Evolutionary conservation across 306 rosid genomes (phyloP).

Genomic region (Corylus americana): DNA sequence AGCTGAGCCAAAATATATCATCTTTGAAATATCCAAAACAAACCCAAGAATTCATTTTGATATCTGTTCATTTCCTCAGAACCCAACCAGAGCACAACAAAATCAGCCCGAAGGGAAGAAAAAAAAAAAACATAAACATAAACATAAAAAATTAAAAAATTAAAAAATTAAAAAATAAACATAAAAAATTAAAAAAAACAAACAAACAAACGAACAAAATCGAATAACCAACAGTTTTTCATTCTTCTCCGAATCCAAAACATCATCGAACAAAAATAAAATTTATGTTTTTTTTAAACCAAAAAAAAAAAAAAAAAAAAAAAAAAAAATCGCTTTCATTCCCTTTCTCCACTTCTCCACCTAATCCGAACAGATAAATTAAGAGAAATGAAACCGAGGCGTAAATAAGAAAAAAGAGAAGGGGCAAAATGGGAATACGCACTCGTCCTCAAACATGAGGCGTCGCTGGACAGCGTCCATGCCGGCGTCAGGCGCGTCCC

Average conservation of each 20-base stretch:
- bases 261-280: not conserved
- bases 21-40: not conserved
- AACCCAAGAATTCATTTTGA: not conserved
- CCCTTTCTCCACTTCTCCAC: not conserved
- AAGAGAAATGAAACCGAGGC: not conserved
- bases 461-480: constrained; percentile 99
- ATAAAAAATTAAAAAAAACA: too few relatives aligned
- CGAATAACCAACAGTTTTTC: not conserved
- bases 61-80: not conserved
- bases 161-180: too few relatives aligned
- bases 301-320: not conserved
- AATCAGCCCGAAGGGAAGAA: not conserved
- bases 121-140: not conserved
- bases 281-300: not conserved
- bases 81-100: constrained; percentile 4
- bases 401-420: not conserved
- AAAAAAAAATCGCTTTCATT: not conserved
- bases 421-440: constrained; percentile 1
- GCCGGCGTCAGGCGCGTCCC: constrained; percentile 60
- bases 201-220: not conserved
- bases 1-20: not conserved
- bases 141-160: too few relatives aligned
- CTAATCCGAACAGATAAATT: not conserved
- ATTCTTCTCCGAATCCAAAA: not conserved
- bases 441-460: constrained; percentile 99